These are phyloP conservation scores for Mycena galopus DNA, from an alignment of 768 basidiomycete species.

Conservation along the genomic window DNA sequence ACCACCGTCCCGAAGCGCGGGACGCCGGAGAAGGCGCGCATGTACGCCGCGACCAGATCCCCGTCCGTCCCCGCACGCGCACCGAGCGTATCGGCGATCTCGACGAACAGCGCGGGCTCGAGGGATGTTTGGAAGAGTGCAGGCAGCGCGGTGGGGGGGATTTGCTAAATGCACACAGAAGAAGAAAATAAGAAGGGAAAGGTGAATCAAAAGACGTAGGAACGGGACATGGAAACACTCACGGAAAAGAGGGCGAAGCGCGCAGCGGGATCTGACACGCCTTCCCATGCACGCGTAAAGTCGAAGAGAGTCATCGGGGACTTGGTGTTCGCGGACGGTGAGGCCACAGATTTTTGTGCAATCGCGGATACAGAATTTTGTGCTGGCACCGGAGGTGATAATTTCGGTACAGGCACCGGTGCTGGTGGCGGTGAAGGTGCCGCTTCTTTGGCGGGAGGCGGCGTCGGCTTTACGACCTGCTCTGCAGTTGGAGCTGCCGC, in stretches of 20 bases:
- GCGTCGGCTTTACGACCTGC: slow-evolving; percentile 9
- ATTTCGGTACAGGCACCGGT: not conserved
- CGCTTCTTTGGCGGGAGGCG: not conserved
- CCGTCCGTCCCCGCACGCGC: slow-evolving; percentile 37
- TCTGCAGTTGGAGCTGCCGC: not conserved
- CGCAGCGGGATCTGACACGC: slow-evolving; percentile 52
- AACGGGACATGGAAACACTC: slow-evolving; percentile 38
- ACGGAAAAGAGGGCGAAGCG: slow-evolving; percentile 75
- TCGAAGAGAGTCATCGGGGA: slow-evolving; percentile 67
- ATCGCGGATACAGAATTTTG: slow-evolving; percentile 5
- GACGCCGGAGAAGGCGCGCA: slow-evolving; percentile 66
- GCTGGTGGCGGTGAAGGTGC: slow-evolving; percentile 6
- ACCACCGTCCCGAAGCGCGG: slow-evolving; percentile 74
- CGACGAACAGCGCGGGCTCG: slow-evolving; percentile 72
- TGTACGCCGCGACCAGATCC: slow-evolving; percentile 56
- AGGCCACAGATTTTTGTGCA: not conserved
- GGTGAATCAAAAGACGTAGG: not conserved
- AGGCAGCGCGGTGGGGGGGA: slow-evolving; percentile 69
- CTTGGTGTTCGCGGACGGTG: slow-evolving; percentile 34
- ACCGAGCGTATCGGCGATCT: slow-evolving; percentile 67
- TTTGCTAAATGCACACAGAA: slow-evolving; percentile 52
- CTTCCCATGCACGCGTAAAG: slow-evolving; percentile 73
- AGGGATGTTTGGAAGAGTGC: slow-evolving; percentile 77
- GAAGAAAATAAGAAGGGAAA: slow-evolving; percentile 3
- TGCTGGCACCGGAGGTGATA: not conserved